Evolutionary conservation across 352 stramenopile species (phyloP), one percentile per base, ranked within the genome.

Genomic region (Lagenidium sp.): DNA sequence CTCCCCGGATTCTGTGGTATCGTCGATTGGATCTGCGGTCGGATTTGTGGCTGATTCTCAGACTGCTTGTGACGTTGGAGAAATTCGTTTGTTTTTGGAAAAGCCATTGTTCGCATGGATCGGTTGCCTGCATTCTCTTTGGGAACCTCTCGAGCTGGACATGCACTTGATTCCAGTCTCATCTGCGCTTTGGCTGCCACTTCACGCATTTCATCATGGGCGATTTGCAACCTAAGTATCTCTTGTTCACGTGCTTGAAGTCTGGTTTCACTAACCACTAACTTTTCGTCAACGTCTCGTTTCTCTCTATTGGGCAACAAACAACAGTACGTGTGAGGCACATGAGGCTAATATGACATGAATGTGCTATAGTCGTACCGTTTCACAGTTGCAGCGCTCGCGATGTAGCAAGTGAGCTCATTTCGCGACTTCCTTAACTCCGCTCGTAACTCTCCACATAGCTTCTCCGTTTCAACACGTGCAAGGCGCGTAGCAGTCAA

Each of bases 331-430:
- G 6, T 38, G 15, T 36, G 13, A 35, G 25, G 15, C 4, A 26
- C 41, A 23, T 3, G 25, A 11, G 0, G 32, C 24, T n/a, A 35
- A n/a, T n/a, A n/a, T n/a, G n/a, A n/a, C n/a, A n/a, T n/a, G n/a
- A n/a, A n/a, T n/a, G n/a, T n/a, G n/a, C n/a, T n/a, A n/a, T n/a
- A n/a, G n/a, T 15, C 24, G 15, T 55, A 85, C 72, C 72, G 63
- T 41, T 75, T 61, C 35, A 82, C 58, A 20, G 47, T 59, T 0
- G 68, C 67, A 3, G 59, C 53, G 6, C 62, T 58, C 2, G 72
- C 68, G 16, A 75, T 36, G 26, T 81, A 60, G 36, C 68, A 85
- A 1, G 64, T 58, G 19, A 85, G 47, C 29, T 85, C 72, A 18
- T 44, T 65, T 18, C 69, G 61, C 15, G 60, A 77, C n/a, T 65